Conservation (phyloP, 176 grass and related monocot species). For the Tillandsia leiboldiana region DNA sequence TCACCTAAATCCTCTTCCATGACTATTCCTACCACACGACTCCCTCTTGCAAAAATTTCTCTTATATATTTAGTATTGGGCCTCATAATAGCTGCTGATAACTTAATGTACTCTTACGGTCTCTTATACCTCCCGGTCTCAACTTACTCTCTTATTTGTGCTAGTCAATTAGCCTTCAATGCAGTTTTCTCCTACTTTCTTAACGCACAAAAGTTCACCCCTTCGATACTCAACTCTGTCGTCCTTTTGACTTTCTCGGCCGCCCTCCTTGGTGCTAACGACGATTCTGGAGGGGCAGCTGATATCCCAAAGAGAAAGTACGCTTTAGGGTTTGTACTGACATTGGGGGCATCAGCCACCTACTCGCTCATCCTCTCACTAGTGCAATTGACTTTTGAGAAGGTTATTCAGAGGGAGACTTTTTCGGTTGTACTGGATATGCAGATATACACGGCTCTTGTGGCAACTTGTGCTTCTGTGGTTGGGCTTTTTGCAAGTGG, state of each 20-base stretch:
- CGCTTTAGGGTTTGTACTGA: constrained; percentile 52
- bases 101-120: constrained; percentile 95
- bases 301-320: constrained; percentile 33
- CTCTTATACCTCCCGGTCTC: constrained; percentile 81
- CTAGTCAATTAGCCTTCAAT: constrained; percentile 91
- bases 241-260: constrained; percentile 69
- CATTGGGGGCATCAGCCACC: constrained; percentile 67
- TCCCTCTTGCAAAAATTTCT: constrained; percentile 31
- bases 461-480: constrained; percentile 46
- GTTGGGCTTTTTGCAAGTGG: constrained; percentile 71
- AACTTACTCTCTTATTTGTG: constrained; percentile 85
- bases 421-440: constrained; percentile 7
- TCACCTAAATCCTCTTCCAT: neutral
- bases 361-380: constrained; percentile 56
- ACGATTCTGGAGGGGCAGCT: constrained; percentile 26
- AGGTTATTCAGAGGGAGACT: neutral
- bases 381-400: neutral
- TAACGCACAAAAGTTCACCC: constrained; percentile 76
- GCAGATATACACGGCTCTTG: constrained; percentile 49
- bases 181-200: constrained; percentile 73
- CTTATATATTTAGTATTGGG: constrained; percentile 64
- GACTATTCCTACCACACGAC: constrained; percentile 11
- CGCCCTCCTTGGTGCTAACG: constrained; percentile 55
- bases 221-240: constrained; percentile 65
- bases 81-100: constrained; percentile 62